phyloP scores from a whole-genome alignment of 2,329 filamentous ascomycete genomes.

The Thelonectria discophora region DNA sequence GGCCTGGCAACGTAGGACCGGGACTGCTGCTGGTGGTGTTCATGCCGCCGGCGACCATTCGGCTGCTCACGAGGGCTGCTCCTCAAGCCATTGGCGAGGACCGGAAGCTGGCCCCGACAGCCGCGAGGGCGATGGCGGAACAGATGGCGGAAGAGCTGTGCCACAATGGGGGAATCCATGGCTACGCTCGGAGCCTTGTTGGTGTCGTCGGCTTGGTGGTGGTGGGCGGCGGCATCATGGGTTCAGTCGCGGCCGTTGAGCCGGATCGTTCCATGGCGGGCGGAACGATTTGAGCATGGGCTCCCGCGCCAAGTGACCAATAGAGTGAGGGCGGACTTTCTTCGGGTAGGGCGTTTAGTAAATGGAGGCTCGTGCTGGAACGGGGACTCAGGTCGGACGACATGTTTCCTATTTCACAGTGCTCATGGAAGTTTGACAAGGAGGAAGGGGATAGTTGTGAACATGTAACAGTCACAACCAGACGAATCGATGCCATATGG shows the following conservation, averaged over 20 bases:
- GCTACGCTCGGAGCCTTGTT: slow-evolving; percentile 23
- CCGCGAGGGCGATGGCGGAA: slow-evolving; percentile 69
- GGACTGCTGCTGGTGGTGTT: slow-evolving; percentile 31
- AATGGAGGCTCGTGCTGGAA: slow-evolving; percentile 6
- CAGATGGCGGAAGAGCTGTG: slow-evolving; percentile 83
- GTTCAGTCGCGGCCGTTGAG: slow-evolving; percentile 18
- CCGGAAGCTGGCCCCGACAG: slow-evolving; percentile 43
- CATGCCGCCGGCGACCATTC: slow-evolving; percentile 5
- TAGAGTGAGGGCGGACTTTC: slow-evolving; percentile 34
- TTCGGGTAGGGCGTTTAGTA: slow-evolving; percentile 31
- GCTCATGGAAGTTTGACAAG: no score
- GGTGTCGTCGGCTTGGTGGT: slow-evolving; percentile 21
- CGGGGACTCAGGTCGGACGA: slow-evolving; percentile 23
- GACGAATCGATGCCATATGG: no score
- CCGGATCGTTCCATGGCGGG: not conserved
- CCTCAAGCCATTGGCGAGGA: slow-evolving; percentile 39
- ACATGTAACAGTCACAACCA: no score
- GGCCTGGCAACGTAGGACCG: slow-evolving; percentile 44
- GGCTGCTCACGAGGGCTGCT: not conserved
- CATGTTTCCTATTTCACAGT: slow-evolving; percentile 31
- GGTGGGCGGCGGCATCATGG: slow-evolving; percentile 15
- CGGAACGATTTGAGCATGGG: not conserved
- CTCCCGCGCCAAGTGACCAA: not conserved
- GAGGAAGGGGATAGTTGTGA: not conserved
- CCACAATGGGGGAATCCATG: slow-evolving; percentile 86